Base-by-base conservation (phyloP, 2,329 filamentous ascomycete genomes). In the Coleophoma cylindrospora region DNA sequence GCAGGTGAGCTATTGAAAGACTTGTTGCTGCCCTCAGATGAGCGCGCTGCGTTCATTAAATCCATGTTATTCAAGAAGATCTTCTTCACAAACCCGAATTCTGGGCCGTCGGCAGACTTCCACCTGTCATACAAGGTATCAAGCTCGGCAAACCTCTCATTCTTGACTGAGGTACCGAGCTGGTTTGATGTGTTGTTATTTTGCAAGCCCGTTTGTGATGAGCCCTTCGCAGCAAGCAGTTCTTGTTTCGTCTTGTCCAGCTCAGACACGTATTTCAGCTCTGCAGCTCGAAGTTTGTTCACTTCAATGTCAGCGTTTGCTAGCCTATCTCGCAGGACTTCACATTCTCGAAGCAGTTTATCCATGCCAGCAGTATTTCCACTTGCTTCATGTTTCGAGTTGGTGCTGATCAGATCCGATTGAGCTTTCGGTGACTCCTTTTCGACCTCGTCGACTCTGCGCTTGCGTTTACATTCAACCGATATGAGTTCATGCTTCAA, bases 391-490 rank as follows among this genome's bases (percentile, higher is more conserved):
- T 27, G 27, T 27, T 27, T 27, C 4, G 27, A 27, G 17, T 27
- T 44, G 41, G 21, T 32, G 15, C 21, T 33, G 21, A 33, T 7
- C 15, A 27, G 19, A 8, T 27, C 21, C 12, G 4, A 32, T 13
- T 11, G 21, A 12, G n/a, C 13, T n/a, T 27, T 27, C 12, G 21
- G 21, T 12, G 36, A 17, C 14, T 44, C 41, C 41, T 44, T 44
- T n/a, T 44, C 41, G 15, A 27, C 27, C 22, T 44, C 41, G 32
- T 44, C 41, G 12, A 44, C 27, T 33, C 41, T 44, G 12, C 41
- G 19, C 22, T 44, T 44, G 21, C 41, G 41, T 27, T 44, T 44
- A 33, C 41, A 44, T 44, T 44, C 41, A 13, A 44, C 41, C 41
- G 41, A 44, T 27, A 44, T 32, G 9, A 22, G 32, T 11, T 44